phyloP scores from a whole-genome alignment of 805 yeast genomes.

The Candida maris region DNA sequence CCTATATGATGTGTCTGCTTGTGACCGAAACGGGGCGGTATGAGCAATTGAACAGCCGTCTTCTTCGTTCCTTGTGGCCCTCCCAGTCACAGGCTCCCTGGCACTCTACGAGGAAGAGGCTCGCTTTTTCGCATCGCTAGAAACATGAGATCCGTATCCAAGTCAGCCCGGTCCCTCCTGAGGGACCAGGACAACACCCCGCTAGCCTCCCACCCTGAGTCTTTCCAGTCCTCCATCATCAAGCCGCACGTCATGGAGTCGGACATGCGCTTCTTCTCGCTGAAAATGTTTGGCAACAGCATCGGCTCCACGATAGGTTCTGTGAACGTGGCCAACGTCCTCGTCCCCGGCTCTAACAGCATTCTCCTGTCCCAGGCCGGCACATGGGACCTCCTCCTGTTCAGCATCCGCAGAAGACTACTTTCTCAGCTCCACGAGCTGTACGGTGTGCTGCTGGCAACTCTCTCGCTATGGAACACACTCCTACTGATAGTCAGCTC shows the following conservation, averaged over 20 bases:
- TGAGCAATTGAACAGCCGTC: no score
- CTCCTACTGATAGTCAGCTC: constrained; percentile 2
- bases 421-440: constrained; percentile 12
- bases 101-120: no score
- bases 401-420: constrained; percentile 13
- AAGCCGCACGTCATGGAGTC: constrained; percentile 23
- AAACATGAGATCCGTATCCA: constrained; percentile 4
- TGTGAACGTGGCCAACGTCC: constrained; percentile 1
- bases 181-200: constrained; percentile 5
- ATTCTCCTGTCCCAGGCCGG: constrained; percentile 10
- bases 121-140: no score
- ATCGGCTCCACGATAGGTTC: constrained; percentile 5
- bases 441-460: constrained; percentile 4
- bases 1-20: no score
- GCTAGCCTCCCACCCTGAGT: constrained; percentile 7
- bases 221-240: constrained; percentile 27
- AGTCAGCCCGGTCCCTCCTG: constrained; percentile 7
- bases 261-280: constrained; percentile 21
- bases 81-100: no score
- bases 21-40: no score
- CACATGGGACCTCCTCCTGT: constrained; percentile 12
- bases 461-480: constrained; percentile 1
- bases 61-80: no score
- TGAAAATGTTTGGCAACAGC: constrained; percentile 19
- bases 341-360: constrained; percentile 22